phyloP scores from a whole-genome alignment of 2,329 filamentous ascomycete genomes.

The Phyllosticta citriasiana region DNA sequence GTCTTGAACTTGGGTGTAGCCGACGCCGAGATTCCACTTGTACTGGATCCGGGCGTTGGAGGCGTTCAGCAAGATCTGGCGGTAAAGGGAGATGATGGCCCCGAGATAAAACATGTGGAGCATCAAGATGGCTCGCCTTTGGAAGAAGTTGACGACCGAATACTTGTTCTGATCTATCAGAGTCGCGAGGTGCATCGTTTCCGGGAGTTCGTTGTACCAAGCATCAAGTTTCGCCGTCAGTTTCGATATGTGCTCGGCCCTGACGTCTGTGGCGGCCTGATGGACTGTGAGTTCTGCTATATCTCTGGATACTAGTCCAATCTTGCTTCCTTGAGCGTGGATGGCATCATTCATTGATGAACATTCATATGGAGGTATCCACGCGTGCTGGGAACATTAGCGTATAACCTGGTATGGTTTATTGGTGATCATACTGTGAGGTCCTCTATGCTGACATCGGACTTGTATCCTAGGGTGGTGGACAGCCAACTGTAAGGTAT shows the following conservation, averaged over 20 bases:
- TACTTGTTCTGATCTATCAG: slow-evolving; percentile 20
- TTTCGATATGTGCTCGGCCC: slow-evolving; percentile 2
- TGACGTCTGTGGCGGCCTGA: background rate
- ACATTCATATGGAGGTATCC: background rate
- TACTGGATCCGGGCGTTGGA: slow-evolving; percentile 17
- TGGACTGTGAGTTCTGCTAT: slow-evolving; percentile 18
- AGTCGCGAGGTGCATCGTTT: slow-evolving; percentile 20
- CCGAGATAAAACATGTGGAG: slow-evolving; percentile 29
- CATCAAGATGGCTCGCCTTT: slow-evolving; percentile 27
- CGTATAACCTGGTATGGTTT: too few species aligned
- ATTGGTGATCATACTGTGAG: slow-evolving; percentile 5
- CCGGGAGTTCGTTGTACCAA: slow-evolving; percentile 25
- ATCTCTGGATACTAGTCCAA: slow-evolving; percentile 26
- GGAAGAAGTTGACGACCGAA: slow-evolving; percentile 18
- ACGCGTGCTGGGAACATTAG: slow-evolving; percentile 1
- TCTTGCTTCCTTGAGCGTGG: slow-evolving; percentile 24
- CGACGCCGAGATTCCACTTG: slow-evolving; percentile 17
- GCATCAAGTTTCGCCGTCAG: slow-evolving; percentile 20
- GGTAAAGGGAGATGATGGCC: slow-evolving; percentile 26
- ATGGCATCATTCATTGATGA: slow-evolving; percentile 23
- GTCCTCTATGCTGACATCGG: slow-evolving; percentile 22
- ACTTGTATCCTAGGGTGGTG: slow-evolving; percentile 26
- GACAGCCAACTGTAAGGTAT: slow-evolving; percentile 21
- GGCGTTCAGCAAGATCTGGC: slow-evolving; percentile 24
- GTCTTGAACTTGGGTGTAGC: slow-evolving; percentile 18